These are phyloP conservation scores for Athelia psychrophila DNA, from an alignment of 1,284 basidiomycete genomes.

Conservation along the genomic window DNA sequence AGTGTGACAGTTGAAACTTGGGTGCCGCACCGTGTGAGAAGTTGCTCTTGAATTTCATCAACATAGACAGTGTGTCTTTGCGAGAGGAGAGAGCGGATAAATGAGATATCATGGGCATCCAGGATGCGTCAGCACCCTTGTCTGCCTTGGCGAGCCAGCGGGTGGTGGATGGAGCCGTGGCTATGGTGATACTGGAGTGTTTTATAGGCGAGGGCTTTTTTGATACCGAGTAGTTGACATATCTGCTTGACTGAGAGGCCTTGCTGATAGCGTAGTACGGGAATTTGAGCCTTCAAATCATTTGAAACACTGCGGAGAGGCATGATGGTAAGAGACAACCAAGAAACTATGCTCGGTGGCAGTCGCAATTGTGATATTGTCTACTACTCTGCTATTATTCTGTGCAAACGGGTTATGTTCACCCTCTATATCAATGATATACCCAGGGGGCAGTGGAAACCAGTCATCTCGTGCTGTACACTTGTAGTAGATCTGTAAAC, in stretches of 20 bases:
- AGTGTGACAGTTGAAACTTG: constrained; percentile 10
- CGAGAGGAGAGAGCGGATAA: neutral
- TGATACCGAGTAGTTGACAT: constrained; percentile 16
- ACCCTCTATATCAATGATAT: neutral
- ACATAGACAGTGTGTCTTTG: constrained; percentile 13
- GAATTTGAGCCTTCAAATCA: constrained; percentile 18
- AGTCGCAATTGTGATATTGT: too few species aligned
- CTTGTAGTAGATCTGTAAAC: neutral
- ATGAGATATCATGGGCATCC: neutral
- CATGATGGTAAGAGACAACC: constrained; percentile 11
- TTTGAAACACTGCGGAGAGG: constrained; percentile 10
- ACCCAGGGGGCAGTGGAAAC: neutral
- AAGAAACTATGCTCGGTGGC: too few species aligned
- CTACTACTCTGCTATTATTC: too few species aligned
- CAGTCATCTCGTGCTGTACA: neutral
- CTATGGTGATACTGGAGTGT: constrained; percentile 13
- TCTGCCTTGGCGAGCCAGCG: neutral
- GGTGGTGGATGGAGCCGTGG: constrained; percentile 12
- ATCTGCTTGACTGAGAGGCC: constrained; percentile 13
- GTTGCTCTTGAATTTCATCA: constrained; percentile 18
- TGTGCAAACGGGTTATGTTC: neutral
- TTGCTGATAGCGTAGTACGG: constrained; percentile 12
- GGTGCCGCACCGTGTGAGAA: constrained; percentile 6
- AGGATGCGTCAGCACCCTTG: neutral
- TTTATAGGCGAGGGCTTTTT: constrained; percentile 20